Conservation (phyloP, 2,329 filamentous ascomycete species). For the Fusarium proliferatum region DNA sequence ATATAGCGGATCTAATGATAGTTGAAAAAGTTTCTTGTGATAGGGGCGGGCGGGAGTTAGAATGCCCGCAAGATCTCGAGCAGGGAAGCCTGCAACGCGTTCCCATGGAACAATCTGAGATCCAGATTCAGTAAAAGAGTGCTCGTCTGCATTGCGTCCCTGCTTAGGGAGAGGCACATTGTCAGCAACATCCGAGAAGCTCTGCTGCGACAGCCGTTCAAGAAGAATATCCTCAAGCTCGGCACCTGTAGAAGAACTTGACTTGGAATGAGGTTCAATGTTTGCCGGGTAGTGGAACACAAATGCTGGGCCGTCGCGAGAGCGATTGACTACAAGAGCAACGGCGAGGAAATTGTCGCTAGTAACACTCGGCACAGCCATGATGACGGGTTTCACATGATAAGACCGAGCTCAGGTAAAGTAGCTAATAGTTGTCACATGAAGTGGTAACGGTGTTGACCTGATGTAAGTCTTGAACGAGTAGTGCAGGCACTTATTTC, state of each 20-base stretch:
- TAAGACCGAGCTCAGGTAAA: conserved; percentile 3
- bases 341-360: conserved; percentile 73
- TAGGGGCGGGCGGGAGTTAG: conserved; percentile 80
- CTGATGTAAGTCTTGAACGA: not conserved
- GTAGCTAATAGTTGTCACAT: conserved; percentile 3
- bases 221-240: conserved; percentile 65
- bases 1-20: conserved; percentile 81
- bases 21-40: conserved; percentile 84
- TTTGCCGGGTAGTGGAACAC: conserved; percentile 89
- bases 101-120: conserved; percentile 75
- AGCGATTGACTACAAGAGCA: conserved; percentile 78
- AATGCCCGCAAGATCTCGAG: conserved; percentile 83
- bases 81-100: conserved; percentile 77
- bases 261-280: conserved; percentile 54
- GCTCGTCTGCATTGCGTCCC: conserved; percentile 64
- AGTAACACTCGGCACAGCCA: conserved; percentile 62
- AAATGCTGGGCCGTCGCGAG: conserved; percentile 81
- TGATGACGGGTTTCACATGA: conserved; percentile 39
- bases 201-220: conserved; percentile 57
- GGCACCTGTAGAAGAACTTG: conserved; percentile 45
- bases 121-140: conserved; percentile 65
- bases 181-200: conserved; percentile 50
- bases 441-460: not conserved
- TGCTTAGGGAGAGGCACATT: conserved; percentile 58
- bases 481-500: not conserved